A percentile compares a stretch with the other conserved stretches of the same genome.
phyloP scores from a whole-genome alignment of 257 asterid species.

The Solanum verrucosum region DNA sequence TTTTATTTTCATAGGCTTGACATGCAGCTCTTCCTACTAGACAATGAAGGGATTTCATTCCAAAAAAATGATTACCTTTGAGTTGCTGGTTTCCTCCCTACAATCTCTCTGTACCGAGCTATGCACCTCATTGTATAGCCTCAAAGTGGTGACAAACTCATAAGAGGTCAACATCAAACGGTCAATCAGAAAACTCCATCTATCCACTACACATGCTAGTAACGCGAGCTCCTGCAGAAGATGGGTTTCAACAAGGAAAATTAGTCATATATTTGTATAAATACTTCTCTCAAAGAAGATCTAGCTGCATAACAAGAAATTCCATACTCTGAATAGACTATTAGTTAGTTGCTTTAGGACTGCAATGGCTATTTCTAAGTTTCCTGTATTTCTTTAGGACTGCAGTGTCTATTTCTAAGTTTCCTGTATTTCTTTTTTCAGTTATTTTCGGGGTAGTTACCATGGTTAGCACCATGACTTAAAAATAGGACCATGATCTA shows the following conservation, averaged over 20 bases:
- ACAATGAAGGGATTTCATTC: background rate
- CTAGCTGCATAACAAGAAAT: background rate
- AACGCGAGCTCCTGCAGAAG: slow-evolving; percentile 61
- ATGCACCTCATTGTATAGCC: slow-evolving; percentile 42
- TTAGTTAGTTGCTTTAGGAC: too few relatives aligned
- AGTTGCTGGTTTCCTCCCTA: slow-evolving; percentile 26
- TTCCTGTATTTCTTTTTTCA: too few relatives aligned
- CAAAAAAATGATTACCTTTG: slow-evolving; percentile 31
- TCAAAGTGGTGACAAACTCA: slow-evolving; percentile 32
- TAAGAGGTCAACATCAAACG: slow-evolving; percentile 40
- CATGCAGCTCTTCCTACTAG: background rate
- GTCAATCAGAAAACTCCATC: slow-evolving; percentile 51
- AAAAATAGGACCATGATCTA: too few relatives aligned
- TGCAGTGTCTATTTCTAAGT: too few relatives aligned
- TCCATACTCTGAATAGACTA: background rate
- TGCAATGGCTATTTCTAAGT: too few relatives aligned
- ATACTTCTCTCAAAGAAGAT: background rate
- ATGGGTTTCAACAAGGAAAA: background rate
- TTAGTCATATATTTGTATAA: background rate
- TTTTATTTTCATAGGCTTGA: background rate
- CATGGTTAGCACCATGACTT: too few relatives aligned
- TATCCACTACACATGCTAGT: slow-evolving; percentile 47
- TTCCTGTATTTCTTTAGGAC: too few relatives aligned
- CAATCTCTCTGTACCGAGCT: slow-evolving; percentile 23
- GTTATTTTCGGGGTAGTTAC: too few relatives aligned